Conservation (phyloP, 257 asterid species). For the Cordia subcordata region DNA sequence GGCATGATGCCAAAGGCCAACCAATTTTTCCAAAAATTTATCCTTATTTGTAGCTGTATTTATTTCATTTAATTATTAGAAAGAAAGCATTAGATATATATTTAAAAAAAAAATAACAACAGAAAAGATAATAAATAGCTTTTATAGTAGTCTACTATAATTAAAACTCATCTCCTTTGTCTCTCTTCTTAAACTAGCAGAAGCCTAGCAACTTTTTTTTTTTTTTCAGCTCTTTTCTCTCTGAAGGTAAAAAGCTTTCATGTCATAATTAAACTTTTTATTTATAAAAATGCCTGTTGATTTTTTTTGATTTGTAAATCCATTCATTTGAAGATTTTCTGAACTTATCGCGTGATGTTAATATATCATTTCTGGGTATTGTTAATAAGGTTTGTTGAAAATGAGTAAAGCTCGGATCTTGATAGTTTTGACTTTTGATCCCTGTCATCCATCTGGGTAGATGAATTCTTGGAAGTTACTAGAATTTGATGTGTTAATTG, state of each 20-base stretch:
- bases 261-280: neutral
- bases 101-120: neutral
- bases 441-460: neutral
- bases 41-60: neutral
- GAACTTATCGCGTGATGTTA: too few relatives aligned
- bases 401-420: neutral
- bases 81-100: too few relatives aligned
- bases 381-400: neutral
- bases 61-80: neutral
- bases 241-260: neutral
- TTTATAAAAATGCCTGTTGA: too few relatives aligned
- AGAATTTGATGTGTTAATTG: neutral
- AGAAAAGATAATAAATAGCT: too few relatives aligned
- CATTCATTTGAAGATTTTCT: too few relatives aligned
- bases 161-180: neutral
- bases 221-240: neutral
- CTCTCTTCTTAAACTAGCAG: neutral
- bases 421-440: neutral
- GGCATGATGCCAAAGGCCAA: neutral
- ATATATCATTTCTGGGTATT: neutral
- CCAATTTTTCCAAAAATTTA: neutral
- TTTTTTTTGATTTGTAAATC: too few relatives aligned
- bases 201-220: neutral
- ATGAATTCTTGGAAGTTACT: neutral
- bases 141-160: neutral